Percentiles rank a stretch among this genome's conserved stretches.
Evolutionary conservation across 306 rosid species (phyloP).

Genomic region (apple (Malus domestica)): ASM211411v1 NC_041796.1:62501-63000

Average conservation of each 20-base stretch:
- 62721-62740: not conserved
- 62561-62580: not conserved
- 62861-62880: no score
- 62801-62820: no score
- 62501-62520: slow-evolving; percentile 10
- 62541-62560: not conserved
- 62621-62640: not conserved
- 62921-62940: no score
- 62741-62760: not conserved
- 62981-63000: no score
- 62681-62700: not conserved
- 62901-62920: no score
- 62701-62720: not conserved
- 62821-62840: no score
- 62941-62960: no score
- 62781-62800: not conserved
- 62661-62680: not conserved
- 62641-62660: not conserved
- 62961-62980: no score
- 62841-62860: no score
- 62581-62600: not conserved
- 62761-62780: not conserved
- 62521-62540: slow-evolving; percentile 1
- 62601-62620: not conserved
- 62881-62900: no score